Evolutionary conservation across 768 basidiomycete genomes (phyloP).

Genomic region (Calocera viscosa): DNA sequence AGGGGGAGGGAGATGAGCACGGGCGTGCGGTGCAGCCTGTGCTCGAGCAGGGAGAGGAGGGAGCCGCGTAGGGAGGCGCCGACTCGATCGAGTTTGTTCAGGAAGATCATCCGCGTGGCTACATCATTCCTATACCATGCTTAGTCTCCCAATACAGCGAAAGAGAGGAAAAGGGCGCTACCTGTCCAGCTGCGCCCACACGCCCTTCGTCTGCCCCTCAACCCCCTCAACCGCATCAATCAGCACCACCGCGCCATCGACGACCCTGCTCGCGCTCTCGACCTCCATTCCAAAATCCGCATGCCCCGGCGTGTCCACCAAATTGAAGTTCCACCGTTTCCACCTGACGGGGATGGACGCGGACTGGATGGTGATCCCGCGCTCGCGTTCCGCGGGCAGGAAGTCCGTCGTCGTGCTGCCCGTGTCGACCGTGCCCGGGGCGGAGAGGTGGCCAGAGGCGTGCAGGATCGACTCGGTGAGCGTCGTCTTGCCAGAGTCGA

Average conservation of each 20-base stretch:
- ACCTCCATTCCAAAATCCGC: conserved; percentile 97
- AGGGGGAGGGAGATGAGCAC: conserved; percentile 58
- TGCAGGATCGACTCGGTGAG: conserved; percentile 77
- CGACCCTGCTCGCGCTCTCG: conserved; percentile 79
- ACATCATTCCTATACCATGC: conserved; percentile 53
- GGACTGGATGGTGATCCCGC: conserved; percentile 85
- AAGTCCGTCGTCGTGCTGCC: conserved; percentile 88
- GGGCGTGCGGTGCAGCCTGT: conserved; percentile 65
- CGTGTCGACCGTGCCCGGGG: conserved; percentile 73
- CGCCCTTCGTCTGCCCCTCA: conserved; percentile 78
- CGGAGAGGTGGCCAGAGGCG: conserved; percentile 55
- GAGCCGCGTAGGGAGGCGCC: conserved; percentile 70
- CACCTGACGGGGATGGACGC: conserved; percentile 81
- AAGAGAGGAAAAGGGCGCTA: conserved; percentile 31
- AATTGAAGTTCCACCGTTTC: conserved; percentile 74
- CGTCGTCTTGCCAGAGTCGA: conserved; percentile 84
- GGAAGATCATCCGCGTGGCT: conserved; percentile 59
- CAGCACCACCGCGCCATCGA: conserved; percentile 78
- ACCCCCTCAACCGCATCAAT: conserved; percentile 88
- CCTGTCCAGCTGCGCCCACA: conserved; percentile 81
- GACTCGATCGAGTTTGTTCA: conserved; percentile 80
- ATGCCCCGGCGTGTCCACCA: conserved; percentile 85
- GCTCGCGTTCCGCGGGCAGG: conserved; percentile 74
- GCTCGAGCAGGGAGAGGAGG: conserved; percentile 54
- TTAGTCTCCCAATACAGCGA: neutral